phyloP scores from a whole-genome alignment of 441 rosid species.

The Erodium texanum region DNA sequence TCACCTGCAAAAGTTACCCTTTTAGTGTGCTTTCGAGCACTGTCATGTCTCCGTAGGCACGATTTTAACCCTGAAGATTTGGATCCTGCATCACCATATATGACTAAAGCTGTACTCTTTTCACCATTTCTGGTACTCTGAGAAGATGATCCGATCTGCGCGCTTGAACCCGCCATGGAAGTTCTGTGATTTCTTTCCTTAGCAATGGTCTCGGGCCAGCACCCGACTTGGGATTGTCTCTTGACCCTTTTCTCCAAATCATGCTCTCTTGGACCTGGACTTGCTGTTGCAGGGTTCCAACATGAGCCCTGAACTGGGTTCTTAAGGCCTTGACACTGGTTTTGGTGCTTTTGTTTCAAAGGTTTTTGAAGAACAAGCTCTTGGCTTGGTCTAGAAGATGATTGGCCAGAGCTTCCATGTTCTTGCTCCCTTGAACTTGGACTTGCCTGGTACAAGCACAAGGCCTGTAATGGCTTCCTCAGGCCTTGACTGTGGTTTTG shows the following conservation, averaged over 20 bases:
- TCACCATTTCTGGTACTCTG: background rate
- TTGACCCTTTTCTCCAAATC: conserved; percentile 4
- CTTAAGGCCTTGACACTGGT: conserved; percentile 9
- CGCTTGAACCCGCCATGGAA: no score
- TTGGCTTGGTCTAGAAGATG: no score
- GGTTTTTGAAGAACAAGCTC: background rate
- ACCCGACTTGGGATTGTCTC: conserved; percentile 15
- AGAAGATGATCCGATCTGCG: no score
- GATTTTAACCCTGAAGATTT: conserved; percentile 20
- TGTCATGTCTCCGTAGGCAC: conserved; percentile 30
- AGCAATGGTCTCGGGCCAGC: conserved; percentile 21
- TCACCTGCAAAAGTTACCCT: conserved; percentile 32
- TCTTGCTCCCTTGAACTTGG: no score
- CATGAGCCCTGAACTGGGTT: conserved; percentile 17
- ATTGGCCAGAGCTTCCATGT: no score
- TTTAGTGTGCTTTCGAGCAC: conserved; percentile 23
- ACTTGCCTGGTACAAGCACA: no score
- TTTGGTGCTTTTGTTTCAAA: conserved; percentile 11
- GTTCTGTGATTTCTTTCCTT: conserved; percentile 5
- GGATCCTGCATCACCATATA: conserved; percentile 12
- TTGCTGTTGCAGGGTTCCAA: conserved; percentile 3
- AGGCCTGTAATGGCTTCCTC: no score
- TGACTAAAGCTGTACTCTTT: conserved; percentile 3
- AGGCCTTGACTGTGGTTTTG: background rate
- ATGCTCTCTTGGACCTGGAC: conserved; percentile 13